Percentiles rank a stretch among this genome's conserved stretches.
Conservation (phyloP, 2,329 filamentous ascomycete species). For the Neurospora crassa region DNA sequence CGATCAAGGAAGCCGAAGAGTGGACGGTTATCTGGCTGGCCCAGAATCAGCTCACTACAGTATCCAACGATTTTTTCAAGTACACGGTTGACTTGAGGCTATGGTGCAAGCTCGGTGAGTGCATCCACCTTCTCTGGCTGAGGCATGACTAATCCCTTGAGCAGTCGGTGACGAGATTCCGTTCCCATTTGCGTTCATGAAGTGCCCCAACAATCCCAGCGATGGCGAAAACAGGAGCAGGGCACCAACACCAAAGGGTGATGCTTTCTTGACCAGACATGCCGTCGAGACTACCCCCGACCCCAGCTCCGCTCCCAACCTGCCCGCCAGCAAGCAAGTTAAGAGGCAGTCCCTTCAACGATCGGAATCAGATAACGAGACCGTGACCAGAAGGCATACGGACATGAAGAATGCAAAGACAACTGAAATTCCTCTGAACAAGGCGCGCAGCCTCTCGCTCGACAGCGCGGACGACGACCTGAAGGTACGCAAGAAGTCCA, state of each 20-base stretch:
- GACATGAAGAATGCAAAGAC: not conserved
- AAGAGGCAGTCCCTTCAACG: not conserved
- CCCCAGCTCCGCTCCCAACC: not conserved
- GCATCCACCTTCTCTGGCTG: not conserved
- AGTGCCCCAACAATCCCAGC: slow-evolving; percentile 1
- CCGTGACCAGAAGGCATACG: not conserved
- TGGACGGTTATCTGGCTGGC: slow-evolving; percentile 13
- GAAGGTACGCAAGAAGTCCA: slow-evolving; percentile 3
- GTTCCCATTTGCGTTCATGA: slow-evolving; percentile 19
- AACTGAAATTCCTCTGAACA: not conserved
- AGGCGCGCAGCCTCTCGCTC: slow-evolving; percentile 10
- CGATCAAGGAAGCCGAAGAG: slow-evolving; percentile 18
- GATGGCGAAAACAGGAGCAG: not conserved
- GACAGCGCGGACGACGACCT: slow-evolving; percentile 9
- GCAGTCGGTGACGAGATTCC: slow-evolving; percentile 14
- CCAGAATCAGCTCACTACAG: slow-evolving; percentile 10
- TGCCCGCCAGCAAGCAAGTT: not conserved
- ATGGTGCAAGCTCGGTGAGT: slow-evolving; percentile 14
- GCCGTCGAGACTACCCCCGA: not conserved
- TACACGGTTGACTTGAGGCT: slow-evolving; percentile 15
- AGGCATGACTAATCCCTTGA: slow-evolving; percentile 2
- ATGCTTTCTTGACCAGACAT: not conserved
- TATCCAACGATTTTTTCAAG: slow-evolving; percentile 17
- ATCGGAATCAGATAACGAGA: not conserved
- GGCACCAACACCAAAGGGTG: slow-evolving; percentile 2